Conservation (phyloP, 305 asterid genomes). For the Fraxinus baroniana region DNA sequence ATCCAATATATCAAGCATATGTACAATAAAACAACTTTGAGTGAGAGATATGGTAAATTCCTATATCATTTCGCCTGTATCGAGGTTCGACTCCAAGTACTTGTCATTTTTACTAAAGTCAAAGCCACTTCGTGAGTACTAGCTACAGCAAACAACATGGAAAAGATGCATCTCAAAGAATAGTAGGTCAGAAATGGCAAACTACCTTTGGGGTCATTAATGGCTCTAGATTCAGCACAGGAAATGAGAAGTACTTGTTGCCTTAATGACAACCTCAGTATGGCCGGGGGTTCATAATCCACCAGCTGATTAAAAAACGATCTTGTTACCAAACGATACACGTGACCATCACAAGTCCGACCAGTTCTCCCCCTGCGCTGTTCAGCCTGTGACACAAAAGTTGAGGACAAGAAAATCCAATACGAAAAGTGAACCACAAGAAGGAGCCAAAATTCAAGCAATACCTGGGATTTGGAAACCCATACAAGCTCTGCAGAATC, state of each 20-base stretch:
- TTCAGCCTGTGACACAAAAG: slow-evolving; percentile 60
- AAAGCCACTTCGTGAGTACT: slow-evolving; percentile 3
- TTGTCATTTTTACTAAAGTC: neutral
- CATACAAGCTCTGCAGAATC: slow-evolving; percentile 83
- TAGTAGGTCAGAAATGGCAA: slow-evolving; percentile 21
- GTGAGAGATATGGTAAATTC: neutral
- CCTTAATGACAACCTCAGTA: slow-evolving; percentile 70
- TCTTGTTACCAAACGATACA: slow-evolving; percentile 79
- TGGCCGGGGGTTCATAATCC: slow-evolving; percentile 81
- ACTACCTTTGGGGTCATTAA: slow-evolving; percentile 89
- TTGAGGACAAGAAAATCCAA: slow-evolving; percentile 20
- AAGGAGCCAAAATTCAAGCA: slow-evolving; percentile 15
- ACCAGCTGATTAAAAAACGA: slow-evolving; percentile 66
- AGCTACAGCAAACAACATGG: slow-evolving; percentile 2
- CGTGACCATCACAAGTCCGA: slow-evolving; percentile 89
- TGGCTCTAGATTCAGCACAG: slow-evolving; percentile 86
- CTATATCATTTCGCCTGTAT: neutral
- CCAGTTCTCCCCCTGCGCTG: slow-evolving; percentile 97
- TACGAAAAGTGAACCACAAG: slow-evolving; percentile 15
- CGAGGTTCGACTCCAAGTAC: neutral
- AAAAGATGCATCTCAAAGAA: slow-evolving; percentile 8
- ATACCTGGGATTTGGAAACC: slow-evolving; percentile 98
- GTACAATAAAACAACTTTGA: neutral
- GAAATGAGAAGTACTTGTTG: slow-evolving; percentile 75
- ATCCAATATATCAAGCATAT: neutral